Conservation (phyloP, 306 rosid species). For the Abrus pulchellus region DNA sequence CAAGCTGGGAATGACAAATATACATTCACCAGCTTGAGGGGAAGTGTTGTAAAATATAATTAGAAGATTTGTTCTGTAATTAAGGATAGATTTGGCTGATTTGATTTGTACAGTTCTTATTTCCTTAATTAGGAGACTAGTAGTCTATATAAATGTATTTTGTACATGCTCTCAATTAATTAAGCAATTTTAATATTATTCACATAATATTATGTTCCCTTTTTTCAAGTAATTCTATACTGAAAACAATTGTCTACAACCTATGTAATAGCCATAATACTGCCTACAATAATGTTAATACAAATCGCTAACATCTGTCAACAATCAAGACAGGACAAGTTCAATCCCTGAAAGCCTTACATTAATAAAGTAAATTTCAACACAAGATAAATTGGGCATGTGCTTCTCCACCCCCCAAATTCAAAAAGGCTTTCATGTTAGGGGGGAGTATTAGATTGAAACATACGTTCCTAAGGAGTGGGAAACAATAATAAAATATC, state of each 20-base stretch:
- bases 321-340: slow-evolving; percentile 17
- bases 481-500: neutral
- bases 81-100: too few relatives aligned
- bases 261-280: neutral
- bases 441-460: neutral
- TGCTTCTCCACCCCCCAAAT: neutral
- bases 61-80: too few relatives aligned
- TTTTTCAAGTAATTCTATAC: too few relatives aligned
- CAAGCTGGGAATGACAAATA: too few relatives aligned
- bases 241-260: neutral
- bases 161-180: too few relatives aligned
- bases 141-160: too few relatives aligned
- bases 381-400: neutral
- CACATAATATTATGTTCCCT: too few relatives aligned
- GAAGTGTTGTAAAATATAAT: too few relatives aligned
- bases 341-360: neutral
- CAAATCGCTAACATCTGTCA: slow-evolving; percentile 6
- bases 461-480: neutral
- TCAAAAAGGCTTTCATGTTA: neutral
- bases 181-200: too few relatives aligned
- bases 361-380: neutral
- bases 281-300: slow-evolving; percentile 6
- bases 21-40: too few relatives aligned
- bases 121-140: too few relatives aligned
- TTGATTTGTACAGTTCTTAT: too few relatives aligned